phyloP scores from a whole-genome alignment of 1,284 basidiomycete genomes.

The Rhizoctonia solani region DNA sequence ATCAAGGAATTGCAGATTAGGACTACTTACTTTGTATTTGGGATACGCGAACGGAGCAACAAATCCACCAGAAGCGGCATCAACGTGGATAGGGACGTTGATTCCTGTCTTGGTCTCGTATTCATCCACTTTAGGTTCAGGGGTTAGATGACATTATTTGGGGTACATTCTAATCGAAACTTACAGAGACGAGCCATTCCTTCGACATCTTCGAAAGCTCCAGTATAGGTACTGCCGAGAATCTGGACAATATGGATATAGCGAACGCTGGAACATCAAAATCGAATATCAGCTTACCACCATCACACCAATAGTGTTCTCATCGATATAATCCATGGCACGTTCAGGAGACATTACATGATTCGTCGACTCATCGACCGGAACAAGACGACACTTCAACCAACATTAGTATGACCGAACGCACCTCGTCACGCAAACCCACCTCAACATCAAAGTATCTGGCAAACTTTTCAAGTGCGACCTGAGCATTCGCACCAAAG shows the following conservation, averaged over 20 bases:
- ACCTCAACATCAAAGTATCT: constrained; percentile 87
- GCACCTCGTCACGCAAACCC: constrained; percentile 34
- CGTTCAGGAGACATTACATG: constrained; percentile 85
- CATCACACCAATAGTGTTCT: constrained; percentile 87
- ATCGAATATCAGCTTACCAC: constrained; percentile 52
- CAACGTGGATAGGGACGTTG: constrained; percentile 80
- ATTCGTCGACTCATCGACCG: constrained; percentile 71
- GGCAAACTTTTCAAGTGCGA: constrained; percentile 89
- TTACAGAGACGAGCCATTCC: constrained; percentile 73
- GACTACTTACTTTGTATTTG: constrained; percentile 32
- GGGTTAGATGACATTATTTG: neutral
- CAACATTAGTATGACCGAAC: constrained; percentile 45
- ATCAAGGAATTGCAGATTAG: too few species aligned
- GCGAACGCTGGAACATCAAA: neutral
- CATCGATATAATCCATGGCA: constrained; percentile 86
- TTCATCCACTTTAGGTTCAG: constrained; percentile 65
- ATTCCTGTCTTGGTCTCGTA: constrained; percentile 82
- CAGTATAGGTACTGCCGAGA: constrained; percentile 78
- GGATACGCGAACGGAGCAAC: constrained; percentile 74
- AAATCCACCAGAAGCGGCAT: constrained; percentile 72
- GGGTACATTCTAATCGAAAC: constrained; percentile 5
- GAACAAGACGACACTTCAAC: constrained; percentile 67
- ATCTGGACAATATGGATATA: constrained; percentile 35
- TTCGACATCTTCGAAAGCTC: constrained; percentile 90
- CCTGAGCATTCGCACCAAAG: constrained; percentile 84